phyloP scores from a whole-genome alignment of 306 rosid genomes.

The Trifolium repens region DNA sequence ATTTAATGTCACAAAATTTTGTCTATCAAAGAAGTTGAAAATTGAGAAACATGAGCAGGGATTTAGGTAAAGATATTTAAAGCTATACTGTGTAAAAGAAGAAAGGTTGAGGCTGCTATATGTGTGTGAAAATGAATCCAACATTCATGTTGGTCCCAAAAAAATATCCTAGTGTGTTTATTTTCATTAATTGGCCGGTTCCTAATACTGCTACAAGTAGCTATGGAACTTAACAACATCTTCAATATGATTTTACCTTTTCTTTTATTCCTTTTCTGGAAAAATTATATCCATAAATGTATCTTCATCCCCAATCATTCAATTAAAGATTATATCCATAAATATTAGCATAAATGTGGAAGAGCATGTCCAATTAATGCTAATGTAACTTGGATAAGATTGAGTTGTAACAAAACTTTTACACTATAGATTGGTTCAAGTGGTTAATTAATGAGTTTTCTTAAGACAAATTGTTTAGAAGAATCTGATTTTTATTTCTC shows the following conservation, averaged over 20 bases:
- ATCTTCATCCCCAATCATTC: slow-evolving; percentile 14
- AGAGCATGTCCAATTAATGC: slow-evolving; percentile 35
- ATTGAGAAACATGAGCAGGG: slow-evolving; percentile 36
- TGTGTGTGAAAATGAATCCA: slow-evolving; percentile 39
- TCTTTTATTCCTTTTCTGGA: background rate
- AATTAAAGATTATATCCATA: too few species aligned
- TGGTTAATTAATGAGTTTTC: too few species aligned
- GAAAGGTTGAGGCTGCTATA: background rate
- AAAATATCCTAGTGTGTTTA: slow-evolving; percentile 19
- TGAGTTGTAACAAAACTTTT: background rate
- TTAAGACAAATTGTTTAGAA: too few species aligned
- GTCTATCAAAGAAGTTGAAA: slow-evolving; percentile 29
- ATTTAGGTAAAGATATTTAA: slow-evolving; percentile 52
- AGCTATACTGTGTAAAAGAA: slow-evolving; percentile 31
- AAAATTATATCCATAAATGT: background rate
- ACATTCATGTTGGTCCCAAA: slow-evolving; percentile 35
- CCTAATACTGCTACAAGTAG: slow-evolving; percentile 43
- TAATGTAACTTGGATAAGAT: background rate
- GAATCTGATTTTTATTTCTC: too few species aligned
- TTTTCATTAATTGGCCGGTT: slow-evolving; percentile 74
- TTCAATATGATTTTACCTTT: background rate
- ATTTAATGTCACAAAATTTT: background rate
- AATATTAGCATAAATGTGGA: slow-evolving; percentile 18
- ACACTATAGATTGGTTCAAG: too few species aligned
- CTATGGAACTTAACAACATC: slow-evolving; percentile 27